Percentiles rank a stretch among this genome's conserved stretches.
These are phyloP conservation scores for Lactifluus rugatus DNA, from an alignment of 768 basidiomycete species.

Conservation along the genomic window DNA sequence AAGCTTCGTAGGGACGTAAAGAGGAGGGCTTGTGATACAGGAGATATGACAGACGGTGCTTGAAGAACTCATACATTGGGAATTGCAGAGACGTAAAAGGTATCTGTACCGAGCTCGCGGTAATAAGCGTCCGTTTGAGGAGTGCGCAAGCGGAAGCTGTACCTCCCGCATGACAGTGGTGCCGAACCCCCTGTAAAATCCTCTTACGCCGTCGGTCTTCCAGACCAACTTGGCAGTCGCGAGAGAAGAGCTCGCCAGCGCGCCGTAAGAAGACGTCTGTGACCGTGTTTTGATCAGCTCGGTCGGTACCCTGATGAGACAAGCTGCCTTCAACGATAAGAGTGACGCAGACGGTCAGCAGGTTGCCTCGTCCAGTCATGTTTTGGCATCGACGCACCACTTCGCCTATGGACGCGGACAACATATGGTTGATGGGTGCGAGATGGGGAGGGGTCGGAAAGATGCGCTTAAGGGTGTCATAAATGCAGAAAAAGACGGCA, in stretches of 20 bases:
- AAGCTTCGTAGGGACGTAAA: slow-evolving; percentile 66
- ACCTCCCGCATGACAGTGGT: slow-evolving; percentile 69
- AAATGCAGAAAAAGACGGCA: slow-evolving; percentile 89
- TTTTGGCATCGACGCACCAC: slow-evolving; percentile 31
- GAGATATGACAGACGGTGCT: slow-evolving; percentile 48
- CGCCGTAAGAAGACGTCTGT: slow-evolving; percentile 74
- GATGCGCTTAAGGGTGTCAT: slow-evolving; percentile 77
- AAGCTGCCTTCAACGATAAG: slow-evolving; percentile 52
- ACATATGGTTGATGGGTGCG: slow-evolving; percentile 54
- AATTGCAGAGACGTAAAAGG: slow-evolving; percentile 96
- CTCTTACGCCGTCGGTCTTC: slow-evolving; percentile 53
- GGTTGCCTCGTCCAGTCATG: not conserved
- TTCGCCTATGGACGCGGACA: slow-evolving; percentile 43
- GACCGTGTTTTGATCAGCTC: slow-evolving; percentile 92
- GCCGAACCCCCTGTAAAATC: slow-evolving; percentile 84
- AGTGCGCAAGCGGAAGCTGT: slow-evolving; percentile 1
- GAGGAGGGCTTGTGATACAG: slow-evolving; percentile 38
- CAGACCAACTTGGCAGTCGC: slow-evolving; percentile 48
- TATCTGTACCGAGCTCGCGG: slow-evolving; percentile 42
- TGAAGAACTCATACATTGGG: slow-evolving; percentile 87
- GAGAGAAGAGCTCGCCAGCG: slow-evolving; percentile 45
- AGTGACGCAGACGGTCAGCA: slow-evolving; percentile 1
- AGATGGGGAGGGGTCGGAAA: slow-evolving; percentile 54
- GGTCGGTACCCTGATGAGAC: slow-evolving; percentile 88
- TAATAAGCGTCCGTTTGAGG: not conserved